Conservation (phyloP, 768 basidiomycete species). For the Russula vinacea region DNA sequence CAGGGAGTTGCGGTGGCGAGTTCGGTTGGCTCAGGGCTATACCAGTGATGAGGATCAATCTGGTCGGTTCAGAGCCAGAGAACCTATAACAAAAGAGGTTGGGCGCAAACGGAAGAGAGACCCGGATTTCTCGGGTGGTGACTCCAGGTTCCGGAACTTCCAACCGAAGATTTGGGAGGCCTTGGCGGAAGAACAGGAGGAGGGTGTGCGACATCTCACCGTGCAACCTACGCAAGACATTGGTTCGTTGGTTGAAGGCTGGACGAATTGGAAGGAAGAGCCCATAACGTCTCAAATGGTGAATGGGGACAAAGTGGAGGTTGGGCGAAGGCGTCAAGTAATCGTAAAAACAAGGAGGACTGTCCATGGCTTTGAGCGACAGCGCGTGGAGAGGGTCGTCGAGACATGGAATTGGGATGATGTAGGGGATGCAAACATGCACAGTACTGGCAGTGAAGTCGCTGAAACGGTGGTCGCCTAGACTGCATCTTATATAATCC, state of each 20-base stretch:
- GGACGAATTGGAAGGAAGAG: constrained; percentile 33
- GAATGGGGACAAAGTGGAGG: constrained; percentile 37
- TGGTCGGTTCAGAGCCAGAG: constrained; percentile 36
- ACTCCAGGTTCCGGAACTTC: constrained; percentile 45
- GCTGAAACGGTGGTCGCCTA: not conserved
- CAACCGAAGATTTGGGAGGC: constrained; percentile 65
- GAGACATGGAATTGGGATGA: constrained; percentile 64
- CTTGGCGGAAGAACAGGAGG: constrained; percentile 43
- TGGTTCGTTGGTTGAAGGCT: constrained; percentile 44
- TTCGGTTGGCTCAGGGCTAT: constrained; percentile 57
- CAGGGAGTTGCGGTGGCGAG: constrained; percentile 82
- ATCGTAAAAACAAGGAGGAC: constrained; percentile 59
- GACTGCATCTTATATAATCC: constrained; percentile 4
- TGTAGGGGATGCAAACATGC: not conserved
- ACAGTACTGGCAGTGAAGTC: not conserved
- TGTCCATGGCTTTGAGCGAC: constrained; percentile 58
- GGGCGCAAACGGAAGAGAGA: constrained; percentile 36
- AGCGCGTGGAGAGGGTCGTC: constrained; percentile 62
- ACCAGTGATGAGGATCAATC: constrained; percentile 65
- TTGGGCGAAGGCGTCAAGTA: constrained; percentile 47
- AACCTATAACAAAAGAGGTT: constrained; percentile 32
- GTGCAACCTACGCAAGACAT: constrained; percentile 43
- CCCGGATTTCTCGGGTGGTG: constrained; percentile 26
- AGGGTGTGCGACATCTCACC: constrained; percentile 41
- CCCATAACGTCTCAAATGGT: constrained; percentile 28